A percentile compares a stretch with the other conserved stretches of the same genome.
These are phyloP conservation scores for Hemileccinum rubropunctum DNA, from an alignment of 768 basidiomycete genomes.

Conservation along the genomic window DNA sequence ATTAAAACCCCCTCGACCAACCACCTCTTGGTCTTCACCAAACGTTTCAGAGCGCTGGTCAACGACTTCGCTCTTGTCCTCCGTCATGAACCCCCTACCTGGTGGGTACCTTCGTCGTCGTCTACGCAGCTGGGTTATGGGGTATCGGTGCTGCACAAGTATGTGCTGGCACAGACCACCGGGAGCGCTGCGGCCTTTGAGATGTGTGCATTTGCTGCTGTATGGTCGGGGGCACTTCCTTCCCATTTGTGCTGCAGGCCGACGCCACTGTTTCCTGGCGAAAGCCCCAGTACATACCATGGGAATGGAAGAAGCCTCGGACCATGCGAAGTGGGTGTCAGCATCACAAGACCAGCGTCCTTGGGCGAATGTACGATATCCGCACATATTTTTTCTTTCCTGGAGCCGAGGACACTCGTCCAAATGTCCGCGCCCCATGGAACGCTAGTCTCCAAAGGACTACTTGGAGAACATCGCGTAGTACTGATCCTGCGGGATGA, in stretches of 20 bases:
- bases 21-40: slow-evolving; percentile 6
- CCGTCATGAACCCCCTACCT: not conserved
- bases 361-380: not conserved
- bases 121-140: slow-evolving; percentile 18
- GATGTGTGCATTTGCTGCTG: slow-evolving; percentile 25
- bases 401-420: slow-evolving; percentile 4
- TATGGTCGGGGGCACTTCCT: slow-evolving; percentile 37
- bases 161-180: not conserved
- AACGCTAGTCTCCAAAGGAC: slow-evolving; percentile 8
- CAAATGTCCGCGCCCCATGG: not conserved
- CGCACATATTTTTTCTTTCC: not conserved
- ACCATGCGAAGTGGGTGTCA: slow-evolving; percentile 33
- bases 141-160: not conserved
- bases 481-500: not conserved
- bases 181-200: slow-evolving; percentile 17
- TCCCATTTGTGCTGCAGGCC: slow-evolving; percentile 35
- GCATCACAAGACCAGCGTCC: slow-evolving; percentile 24
- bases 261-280: slow-evolving; percentile 31
- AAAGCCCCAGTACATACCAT: slow-evolving; percentile 46
- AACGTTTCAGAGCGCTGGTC: not conserved
- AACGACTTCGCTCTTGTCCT: not conserved
- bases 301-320: slow-evolving; percentile 53
- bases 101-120: slow-evolving; percentile 15
- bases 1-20: slow-evolving; percentile 3
- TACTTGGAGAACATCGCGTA: not conserved